Conservation (phyloP, 2,329 filamentous ascomycete species). For the Catunica adiposa region DNA sequence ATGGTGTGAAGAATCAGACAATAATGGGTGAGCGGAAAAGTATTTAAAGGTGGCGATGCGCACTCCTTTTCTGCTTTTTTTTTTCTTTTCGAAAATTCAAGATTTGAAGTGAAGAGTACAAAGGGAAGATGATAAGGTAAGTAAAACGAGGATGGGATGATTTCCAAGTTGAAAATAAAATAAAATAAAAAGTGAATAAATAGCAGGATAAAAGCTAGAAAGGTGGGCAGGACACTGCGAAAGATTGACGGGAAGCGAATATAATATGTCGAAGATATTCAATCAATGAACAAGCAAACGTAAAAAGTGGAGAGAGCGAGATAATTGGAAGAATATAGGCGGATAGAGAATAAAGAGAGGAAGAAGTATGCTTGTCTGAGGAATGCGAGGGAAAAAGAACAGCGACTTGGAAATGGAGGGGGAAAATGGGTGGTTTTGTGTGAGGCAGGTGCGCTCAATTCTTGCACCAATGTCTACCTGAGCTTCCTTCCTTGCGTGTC, state of each 20-base stretch:
- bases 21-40: background rate
- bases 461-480: constrained; percentile 2
- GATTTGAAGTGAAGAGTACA: background rate
- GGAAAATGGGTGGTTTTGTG: constrained; percentile 11
- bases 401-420: constrained; percentile 4
- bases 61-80: background rate
- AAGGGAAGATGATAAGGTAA: too few species aligned
- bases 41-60: background rate
- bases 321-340: constrained; percentile 2
- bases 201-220: background rate
- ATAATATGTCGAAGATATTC: too few species aligned
- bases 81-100: background rate
- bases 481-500: background rate
- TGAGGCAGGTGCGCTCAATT: constrained; percentile 3
- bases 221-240: background rate
- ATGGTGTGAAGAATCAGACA: background rate
- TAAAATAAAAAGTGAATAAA: too few species aligned
- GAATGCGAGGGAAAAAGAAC: constrained; percentile 9
- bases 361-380: constrained; percentile 4
- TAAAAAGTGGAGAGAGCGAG: constrained; percentile 5
- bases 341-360: constrained; percentile 5
- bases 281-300: background rate
- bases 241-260: background rate
- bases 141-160: too few species aligned
- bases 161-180: too few species aligned